These are phyloP conservation scores for Echinosophora koreensis DNA, from an alignment of 306 rosid genomes.

Conservation along the genomic window DNA sequence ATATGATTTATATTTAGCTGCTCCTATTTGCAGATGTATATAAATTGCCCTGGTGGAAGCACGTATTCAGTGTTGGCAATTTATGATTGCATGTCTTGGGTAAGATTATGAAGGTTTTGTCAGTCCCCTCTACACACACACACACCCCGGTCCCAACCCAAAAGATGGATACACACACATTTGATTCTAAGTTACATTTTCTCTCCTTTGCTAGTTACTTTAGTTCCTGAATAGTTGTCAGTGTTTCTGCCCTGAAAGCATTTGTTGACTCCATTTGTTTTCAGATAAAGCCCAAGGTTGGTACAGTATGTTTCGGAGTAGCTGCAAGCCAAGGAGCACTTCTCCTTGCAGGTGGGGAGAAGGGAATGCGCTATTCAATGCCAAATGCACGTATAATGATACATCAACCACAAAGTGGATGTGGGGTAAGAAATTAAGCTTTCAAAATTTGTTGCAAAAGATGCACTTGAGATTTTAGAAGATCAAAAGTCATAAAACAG, in stretches of 20 bases:
- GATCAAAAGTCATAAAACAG: slow-evolving; percentile 15
- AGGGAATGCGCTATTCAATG: slow-evolving; percentile 98
- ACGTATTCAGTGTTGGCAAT: slow-evolving; percentile 90
- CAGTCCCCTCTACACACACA: not conserved
- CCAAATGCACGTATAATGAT: slow-evolving; percentile 98
- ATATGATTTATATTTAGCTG: slow-evolving; percentile 32
- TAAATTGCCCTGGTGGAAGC: slow-evolving; percentile 98
- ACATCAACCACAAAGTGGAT: slow-evolving; percentile 96
- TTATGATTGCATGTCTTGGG: slow-evolving; percentile 99
- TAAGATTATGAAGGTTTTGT: slow-evolving; percentile 50
- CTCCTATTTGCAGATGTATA: slow-evolving; percentile 69
- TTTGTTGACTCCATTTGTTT: slow-evolving; percentile 42
- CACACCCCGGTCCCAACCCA: no score
- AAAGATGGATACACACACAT: not conserved
- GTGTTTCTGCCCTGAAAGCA: slow-evolving; percentile 31
- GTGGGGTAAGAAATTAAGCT: slow-evolving; percentile 70
- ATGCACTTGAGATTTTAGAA: slow-evolving; percentile 32
- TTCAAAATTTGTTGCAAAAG: slow-evolving; percentile 28
- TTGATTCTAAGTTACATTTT: slow-evolving; percentile 15
- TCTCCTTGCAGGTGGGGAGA: slow-evolving; percentile 99
- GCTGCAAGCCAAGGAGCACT: slow-evolving; percentile 99
- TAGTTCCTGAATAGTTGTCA: not conserved
- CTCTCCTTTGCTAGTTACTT: slow-evolving; percentile 36
- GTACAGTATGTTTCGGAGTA: slow-evolving; percentile 90
- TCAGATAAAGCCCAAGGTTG: slow-evolving; percentile 99